Percentiles rank a stretch among this genome's conserved stretches.
phyloP scores from a whole-genome alignment of 2,329 filamentous ascomycete genomes.

The Fusarium tricinctum region DNA sequence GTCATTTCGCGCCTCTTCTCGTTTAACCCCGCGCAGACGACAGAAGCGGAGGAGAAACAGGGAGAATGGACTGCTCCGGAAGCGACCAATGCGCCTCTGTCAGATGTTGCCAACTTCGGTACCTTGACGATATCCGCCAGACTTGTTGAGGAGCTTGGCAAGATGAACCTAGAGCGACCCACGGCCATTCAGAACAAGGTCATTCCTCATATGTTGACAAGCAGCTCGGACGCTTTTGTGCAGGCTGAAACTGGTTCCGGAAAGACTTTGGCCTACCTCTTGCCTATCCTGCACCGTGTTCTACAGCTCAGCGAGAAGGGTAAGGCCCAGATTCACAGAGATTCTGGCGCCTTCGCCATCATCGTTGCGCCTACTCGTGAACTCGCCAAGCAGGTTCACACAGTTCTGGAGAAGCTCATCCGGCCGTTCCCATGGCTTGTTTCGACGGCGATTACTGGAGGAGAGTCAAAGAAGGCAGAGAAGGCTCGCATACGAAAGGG shows the following conservation, averaged over 20 bases:
- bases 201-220: conserved; percentile 82
- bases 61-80: conserved; percentile 70
- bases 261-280: conserved; percentile 95
- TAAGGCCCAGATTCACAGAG: conserved; percentile 77
- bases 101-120: conserved; percentile 87
- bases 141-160: conserved; percentile 86
- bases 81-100: conserved; percentile 91
- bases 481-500: conserved; percentile 95
- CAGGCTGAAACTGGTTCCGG: conserved; percentile 98
- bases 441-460: conserved; percentile 82
- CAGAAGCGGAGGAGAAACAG: conserved; percentile 66
- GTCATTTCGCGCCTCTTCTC: conserved; percentile 94
- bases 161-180: conserved; percentile 89
- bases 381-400: conserved; percentile 91
- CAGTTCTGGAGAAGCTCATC: conserved; percentile 86
- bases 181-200: conserved; percentile 95
- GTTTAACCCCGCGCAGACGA: conserved; percentile 83
- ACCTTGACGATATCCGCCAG: conserved; percentile 85
- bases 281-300: conserved; percentile 92
- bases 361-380: conserved; percentile 95
- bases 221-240: conserved; percentile 91
- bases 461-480: conserved; percentile 81
- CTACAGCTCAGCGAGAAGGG: conserved; percentile 77
- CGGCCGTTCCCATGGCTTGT: conserved; percentile 96
- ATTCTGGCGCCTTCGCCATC: conserved; percentile 93